phyloP scores from a whole-genome alignment of 1,284 basidiomycete species.

The Ceratobasidium sp. region DNA sequence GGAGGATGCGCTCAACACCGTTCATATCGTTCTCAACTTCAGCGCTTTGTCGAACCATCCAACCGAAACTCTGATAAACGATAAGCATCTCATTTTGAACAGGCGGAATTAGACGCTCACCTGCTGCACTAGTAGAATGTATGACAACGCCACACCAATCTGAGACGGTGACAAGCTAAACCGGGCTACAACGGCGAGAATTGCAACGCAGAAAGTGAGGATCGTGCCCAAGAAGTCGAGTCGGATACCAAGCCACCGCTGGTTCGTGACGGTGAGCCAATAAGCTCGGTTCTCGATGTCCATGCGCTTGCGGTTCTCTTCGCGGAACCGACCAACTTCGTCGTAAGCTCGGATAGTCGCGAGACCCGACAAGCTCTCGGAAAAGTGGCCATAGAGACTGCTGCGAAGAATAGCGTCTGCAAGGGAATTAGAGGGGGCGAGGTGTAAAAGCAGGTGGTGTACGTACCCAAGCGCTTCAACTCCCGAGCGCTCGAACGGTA shows the following conservation, averaged over 20 bases:
- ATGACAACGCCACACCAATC: constrained; percentile 78
- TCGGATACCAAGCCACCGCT: constrained; percentile 69
- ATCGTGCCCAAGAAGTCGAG: constrained; percentile 85
- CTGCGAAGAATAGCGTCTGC: constrained; percentile 69
- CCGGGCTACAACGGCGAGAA: constrained; percentile 79
- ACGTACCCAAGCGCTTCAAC: constrained; percentile 66
- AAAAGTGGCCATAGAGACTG: constrained; percentile 86
- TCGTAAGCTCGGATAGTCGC: constrained; percentile 90
- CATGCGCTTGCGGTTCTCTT: constrained; percentile 79
- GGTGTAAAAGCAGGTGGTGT: background rate
- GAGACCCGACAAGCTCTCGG: constrained; percentile 87
- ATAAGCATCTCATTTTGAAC: constrained; percentile 11
- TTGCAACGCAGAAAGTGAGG: constrained; percentile 81
- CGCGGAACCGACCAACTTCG: constrained; percentile 73
- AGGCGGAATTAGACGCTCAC: constrained; percentile 54
- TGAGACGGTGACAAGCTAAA: constrained; percentile 81
- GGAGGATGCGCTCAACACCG: constrained; percentile 83
- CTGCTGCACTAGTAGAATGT: constrained; percentile 79
- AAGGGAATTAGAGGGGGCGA: background rate
- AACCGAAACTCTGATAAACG: constrained; percentile 69
- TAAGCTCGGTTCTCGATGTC: constrained; percentile 92
- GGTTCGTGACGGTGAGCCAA: constrained; percentile 84
- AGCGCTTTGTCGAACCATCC: constrained; percentile 82
- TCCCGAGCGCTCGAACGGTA: constrained; percentile 91
- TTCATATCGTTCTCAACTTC: constrained; percentile 86